Conservation (phyloP, 1,284 basidiomycete species). For the Kalmanozyma brasiliensis region DNA sequence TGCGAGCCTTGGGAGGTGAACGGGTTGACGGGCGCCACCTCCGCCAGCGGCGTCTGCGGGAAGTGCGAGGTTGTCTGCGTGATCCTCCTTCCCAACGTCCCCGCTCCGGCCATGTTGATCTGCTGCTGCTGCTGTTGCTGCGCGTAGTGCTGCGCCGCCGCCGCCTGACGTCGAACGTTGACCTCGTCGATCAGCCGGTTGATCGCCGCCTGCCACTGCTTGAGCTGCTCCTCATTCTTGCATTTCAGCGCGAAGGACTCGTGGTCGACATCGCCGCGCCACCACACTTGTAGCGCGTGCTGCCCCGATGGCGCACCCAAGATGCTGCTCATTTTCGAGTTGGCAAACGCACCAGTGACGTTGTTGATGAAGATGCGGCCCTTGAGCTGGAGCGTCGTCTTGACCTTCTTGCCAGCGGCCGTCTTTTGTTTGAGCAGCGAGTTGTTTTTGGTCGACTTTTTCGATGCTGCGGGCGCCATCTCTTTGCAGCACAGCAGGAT, state of each 20-base stretch:
- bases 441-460: conserved; percentile 67
- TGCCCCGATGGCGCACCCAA: conserved; percentile 54
- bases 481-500: conserved; percentile 99
- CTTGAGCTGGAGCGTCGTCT: conserved; percentile 84
- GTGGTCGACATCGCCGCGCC: conserved; percentile 87
- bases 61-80: conserved; percentile 51
- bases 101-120: conserved; percentile 59
- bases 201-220: conserved; percentile 89
- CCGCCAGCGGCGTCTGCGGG: conserved; percentile 60
- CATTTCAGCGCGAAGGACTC: conserved; percentile 95
- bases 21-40: conserved; percentile 50
- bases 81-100: conserved; percentile 48
- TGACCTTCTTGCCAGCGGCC: conserved; percentile 66
- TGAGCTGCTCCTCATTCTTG: conserved; percentile 89
- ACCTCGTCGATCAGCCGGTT: conserved; percentile 81
- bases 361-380: conserved; percentile 98
- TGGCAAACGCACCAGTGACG: conserved; percentile 77
- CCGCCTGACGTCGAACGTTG: conserved; percentile 51
- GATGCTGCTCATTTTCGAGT: conserved; percentile 68
- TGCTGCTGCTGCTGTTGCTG: conserved; percentile 47
- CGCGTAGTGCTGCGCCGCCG: conserved; percentile 35
- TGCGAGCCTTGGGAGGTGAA: too few relatives aligned
- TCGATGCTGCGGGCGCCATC: conserved; percentile 71
- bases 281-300: conserved; percentile 80
- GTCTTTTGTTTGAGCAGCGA: conserved; percentile 56